Conservation (phyloP, 1,284 basidiomycete species). For the Cutaneotrichosporon dermatis region DNA sequence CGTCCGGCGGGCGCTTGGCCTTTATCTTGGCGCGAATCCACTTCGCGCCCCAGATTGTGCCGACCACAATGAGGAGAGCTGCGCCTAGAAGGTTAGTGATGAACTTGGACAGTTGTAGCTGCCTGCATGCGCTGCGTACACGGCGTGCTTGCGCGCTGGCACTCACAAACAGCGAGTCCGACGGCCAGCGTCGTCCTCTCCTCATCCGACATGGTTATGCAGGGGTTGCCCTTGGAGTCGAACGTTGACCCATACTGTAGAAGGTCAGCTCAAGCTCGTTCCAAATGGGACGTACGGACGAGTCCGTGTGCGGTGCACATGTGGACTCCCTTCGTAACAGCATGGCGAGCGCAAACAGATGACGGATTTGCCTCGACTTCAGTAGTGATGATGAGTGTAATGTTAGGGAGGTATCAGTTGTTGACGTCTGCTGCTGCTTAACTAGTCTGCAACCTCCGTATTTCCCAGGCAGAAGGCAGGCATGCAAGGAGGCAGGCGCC, state of each 20-base stretch:
- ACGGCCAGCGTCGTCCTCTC: slow-evolving; percentile 26
- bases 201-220: slow-evolving; percentile 19
- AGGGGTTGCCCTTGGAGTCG: slow-evolving; percentile 31
- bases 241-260: slow-evolving; percentile 27
- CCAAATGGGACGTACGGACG: not conserved
- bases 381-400: no score
- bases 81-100: slow-evolving; percentile 3
- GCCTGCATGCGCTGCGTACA: no score
- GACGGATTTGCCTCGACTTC: no score
- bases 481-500: no score
- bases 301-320: not conserved
- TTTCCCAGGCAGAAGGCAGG: no score
- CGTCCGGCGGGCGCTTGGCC: not conserved
- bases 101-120: not conserved
- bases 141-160: no score
- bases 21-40: slow-evolving; percentile 3
- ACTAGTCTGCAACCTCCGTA: no score
- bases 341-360: not conserved
- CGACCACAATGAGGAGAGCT: slow-evolving; percentile 7
- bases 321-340: not conserved
- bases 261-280: no score
- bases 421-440: no score
- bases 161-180: slow-evolving; percentile 27
- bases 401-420: no score
- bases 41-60: slow-evolving; percentile 1